phyloP scores from a whole-genome alignment of 2,329 filamentous ascomycete species.

The Clarireedia paspali region DNA sequence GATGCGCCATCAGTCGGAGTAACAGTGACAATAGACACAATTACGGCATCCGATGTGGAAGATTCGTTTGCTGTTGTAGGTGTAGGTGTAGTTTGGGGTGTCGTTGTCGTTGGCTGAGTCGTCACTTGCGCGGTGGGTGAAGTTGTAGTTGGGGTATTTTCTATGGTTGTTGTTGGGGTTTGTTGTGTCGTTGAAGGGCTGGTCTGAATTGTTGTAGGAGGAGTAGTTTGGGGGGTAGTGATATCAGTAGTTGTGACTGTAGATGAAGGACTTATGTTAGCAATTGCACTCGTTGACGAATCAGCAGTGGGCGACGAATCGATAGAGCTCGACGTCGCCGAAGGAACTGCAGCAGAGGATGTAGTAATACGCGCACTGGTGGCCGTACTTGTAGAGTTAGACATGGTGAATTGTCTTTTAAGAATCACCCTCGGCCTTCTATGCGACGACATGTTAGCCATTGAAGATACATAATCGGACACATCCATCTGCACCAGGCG shows the following conservation, averaged over 20 bases:
- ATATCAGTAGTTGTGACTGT: slow-evolving; percentile 14
- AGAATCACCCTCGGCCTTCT: slow-evolving; percentile 14
- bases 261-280: slow-evolving; percentile 23
- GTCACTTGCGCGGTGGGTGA: slow-evolving; percentile 2
- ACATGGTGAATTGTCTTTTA: slow-evolving; percentile 22
- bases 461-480: background rate
- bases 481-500: background rate
- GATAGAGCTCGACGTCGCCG: slow-evolving; percentile 12
- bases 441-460: slow-evolving; percentile 18
- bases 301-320: background rate
- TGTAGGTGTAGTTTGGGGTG: slow-evolving; percentile 21
- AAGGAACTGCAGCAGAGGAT: slow-evolving; percentile 8
- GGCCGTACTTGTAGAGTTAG: slow-evolving; percentile 25
- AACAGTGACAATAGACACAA: slow-evolving; percentile 5
- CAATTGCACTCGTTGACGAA: slow-evolving; percentile 20
- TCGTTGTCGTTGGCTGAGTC: slow-evolving; percentile 4
- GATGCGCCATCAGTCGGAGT: background rate
- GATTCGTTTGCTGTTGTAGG: slow-evolving; percentile 18
- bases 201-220: slow-evolving; percentile 3
- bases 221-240: background rate
- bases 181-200: slow-evolving; percentile 3
- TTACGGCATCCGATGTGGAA: slow-evolving; percentile 16
- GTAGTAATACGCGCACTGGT: slow-evolving; percentile 12
- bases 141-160: slow-evolving; percentile 2
- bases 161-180: slow-evolving; percentile 9